Evolutionary conservation across 768 basidiomycete genomes (phyloP), one percentile per base, ranked within the genome.

Genomic region (Panaeolus papilionaceus): DNA sequence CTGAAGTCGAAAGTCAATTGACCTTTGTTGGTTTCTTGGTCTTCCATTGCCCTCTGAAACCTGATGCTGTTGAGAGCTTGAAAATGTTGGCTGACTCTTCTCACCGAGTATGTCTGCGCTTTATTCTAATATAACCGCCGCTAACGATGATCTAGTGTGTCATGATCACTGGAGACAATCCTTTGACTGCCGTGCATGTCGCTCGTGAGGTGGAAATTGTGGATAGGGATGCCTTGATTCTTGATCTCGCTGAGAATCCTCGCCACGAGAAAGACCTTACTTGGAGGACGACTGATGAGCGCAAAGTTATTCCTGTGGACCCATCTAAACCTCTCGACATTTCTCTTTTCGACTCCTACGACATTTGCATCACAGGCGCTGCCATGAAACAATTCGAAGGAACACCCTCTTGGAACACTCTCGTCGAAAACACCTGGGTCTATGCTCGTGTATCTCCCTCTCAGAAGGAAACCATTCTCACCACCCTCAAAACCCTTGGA

Each of bases 101-200:
- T 0, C 98, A 99, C 79, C 88, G 98, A 44, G 96, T 98, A 81
- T 62, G 94, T 86, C 1, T 51, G 47, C 8, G 44, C 38, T 49
- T 37, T 40, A 9, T 33, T 8, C 9, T 6, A 11, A 5, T 61
- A 5, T 61, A 3, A 37, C 2, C 9, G 66, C 20, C 33, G 26
- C 47, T 65, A 23, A 44, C 39, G 37, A 20, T 45, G 4, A 51
- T 63, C 4, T 65, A 98, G 95, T 99, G 98, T 76, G 85, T 99
- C 66, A 99, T 99, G 98, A 99, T 99, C 70, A 99, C 98, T 58
- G 98, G 98, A 42, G 98, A 99, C 78, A 99, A 99, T 77, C 98
- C 98, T 8, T 81, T 99, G 64, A 99, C 98, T 0, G 98, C 98
- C 8, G 90, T 94, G 0, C 98, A 99, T 75, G 96, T 99, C 54